phyloP scores from a whole-genome alignment of 768 basidiomycete genomes.

The Agaricus blazei region DNA sequence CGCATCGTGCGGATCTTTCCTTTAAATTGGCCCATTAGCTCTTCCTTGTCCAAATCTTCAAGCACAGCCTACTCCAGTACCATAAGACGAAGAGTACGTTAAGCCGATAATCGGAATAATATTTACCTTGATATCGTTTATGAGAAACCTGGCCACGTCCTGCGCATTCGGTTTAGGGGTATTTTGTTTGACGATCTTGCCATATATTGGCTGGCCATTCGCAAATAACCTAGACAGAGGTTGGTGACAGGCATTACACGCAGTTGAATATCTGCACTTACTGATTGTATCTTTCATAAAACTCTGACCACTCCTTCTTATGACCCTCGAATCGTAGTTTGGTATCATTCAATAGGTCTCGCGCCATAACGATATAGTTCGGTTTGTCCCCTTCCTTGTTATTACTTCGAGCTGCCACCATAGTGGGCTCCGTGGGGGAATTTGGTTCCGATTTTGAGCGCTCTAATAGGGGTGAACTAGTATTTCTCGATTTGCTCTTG shows the following conservation, averaged over 20 bases:
- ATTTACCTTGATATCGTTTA: slow-evolving; percentile 6
- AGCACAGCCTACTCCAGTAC: background rate
- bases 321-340: slow-evolving; percentile 8
- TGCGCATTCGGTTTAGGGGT: slow-evolving; percentile 5
- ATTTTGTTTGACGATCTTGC: slow-evolving; percentile 6
- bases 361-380: slow-evolving; percentile 1
- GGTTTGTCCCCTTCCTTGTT: background rate
- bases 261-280: background rate
- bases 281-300: slow-evolving; percentile 4
- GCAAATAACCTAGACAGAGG: background rate
- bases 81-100: background rate
- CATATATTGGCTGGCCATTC: slow-evolving; percentile 1
- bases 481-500: background rate
- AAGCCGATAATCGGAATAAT: background rate
- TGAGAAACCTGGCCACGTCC: background rate
- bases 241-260: background rate
- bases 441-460: slow-evolving; percentile 8
- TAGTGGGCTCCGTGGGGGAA: slow-evolving; percentile 1
- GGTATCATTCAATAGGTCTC: slow-evolving; percentile 3
- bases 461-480: background rate
- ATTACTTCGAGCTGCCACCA: background rate
- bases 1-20: background rate
- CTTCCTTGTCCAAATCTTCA: slow-evolving; percentile 1
- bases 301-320: slow-evolving; percentile 2
- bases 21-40: background rate